Evolutionary conservation across 371 early-diverging fungal species (phyloP), one percentile per base, ranked within the genome.

Genomic region (Polyrhizophydium stewartii): DNA sequence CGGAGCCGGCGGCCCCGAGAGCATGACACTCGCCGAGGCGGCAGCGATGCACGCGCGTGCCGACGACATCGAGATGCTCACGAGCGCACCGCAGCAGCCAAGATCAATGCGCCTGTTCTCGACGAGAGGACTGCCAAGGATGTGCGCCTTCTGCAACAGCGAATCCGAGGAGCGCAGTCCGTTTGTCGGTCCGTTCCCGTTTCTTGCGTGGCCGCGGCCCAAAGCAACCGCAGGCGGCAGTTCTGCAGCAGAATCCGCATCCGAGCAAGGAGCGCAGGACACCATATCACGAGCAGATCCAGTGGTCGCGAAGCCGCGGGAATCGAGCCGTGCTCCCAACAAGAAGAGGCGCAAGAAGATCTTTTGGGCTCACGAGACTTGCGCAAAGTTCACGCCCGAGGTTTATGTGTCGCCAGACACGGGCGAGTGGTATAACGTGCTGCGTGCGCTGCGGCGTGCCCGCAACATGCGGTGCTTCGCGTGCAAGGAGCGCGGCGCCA

Each of bases 281-380:
- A n/a, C n/a, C n/a, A n/a, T n/a, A n/a, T n/a, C 35, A 35, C 35
- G 35, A 7, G 7, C 7, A 35, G 7, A 7, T 3, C 35, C 7
- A 3, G 35, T 35, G 35, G 3, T 3, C 7, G 35, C 35, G 35
- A 13, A 35, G 35, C 3, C 7, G 35, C 35, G 35, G 35, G 3
- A 13, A 35, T 13, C 35, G 35, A 35, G 35, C 3, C 35, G 35
- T 6, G 45, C 28, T 0, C 66, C 67, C 10, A 67, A 63, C 1
- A 76, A 72, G 31, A 32, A 56, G 41, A 38, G 21, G 16, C 32
- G 22, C 46, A 85, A 81, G 40, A 77, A 78, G 22, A 70, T 77
- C 0, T 91, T 93, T 61, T 93, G 94, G 95, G 88, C 86, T 1
- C 95, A 94, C 67, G 84, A 88, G 56, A 78, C 86, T 0, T 94